Evolutionary conservation across 371 early-diverging fungal species (phyloP).

Genomic region (Mortierella sp.): DNA sequence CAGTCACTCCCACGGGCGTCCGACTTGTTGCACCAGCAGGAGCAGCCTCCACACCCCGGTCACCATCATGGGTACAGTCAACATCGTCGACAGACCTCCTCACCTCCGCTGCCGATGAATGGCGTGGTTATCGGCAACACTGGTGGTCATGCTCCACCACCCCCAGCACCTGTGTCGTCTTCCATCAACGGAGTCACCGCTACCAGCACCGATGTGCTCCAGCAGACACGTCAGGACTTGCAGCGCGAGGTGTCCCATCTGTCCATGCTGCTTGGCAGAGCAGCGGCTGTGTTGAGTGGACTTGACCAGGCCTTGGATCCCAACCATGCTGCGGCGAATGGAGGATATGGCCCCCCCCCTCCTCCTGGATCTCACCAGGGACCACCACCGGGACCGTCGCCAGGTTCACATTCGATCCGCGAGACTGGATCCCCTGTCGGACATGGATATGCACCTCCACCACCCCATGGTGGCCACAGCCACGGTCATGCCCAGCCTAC

Average conservation of each 20-base stretch:
- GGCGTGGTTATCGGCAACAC: slow-evolving; percentile 27
- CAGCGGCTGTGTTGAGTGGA: slow-evolving; percentile 72
- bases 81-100: slow-evolving; percentile 40
- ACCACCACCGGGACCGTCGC: slow-evolving; percentile 31
- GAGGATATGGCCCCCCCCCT: slow-evolving; percentile 1
- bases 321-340: slow-evolving; percentile 17
- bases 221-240: slow-evolving; percentile 73
- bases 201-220: slow-evolving; percentile 62
- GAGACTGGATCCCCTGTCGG: slow-evolving; percentile 40
- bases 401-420: slow-evolving; percentile 32
- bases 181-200: slow-evolving; percentile 7
- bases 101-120: slow-evolving; percentile 43
- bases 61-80: slow-evolving; percentile 35
- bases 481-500: slow-evolving; percentile 20
- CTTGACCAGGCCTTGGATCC: slow-evolving; percentile 66
- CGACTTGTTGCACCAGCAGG: slow-evolving; percentile 32
- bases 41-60: slow-evolving; percentile 24
- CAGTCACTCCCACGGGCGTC: slow-evolving; percentile 24
- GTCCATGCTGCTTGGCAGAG: slow-evolving; percentile 68
- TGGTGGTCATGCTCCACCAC: slow-evolving; percentile 16
- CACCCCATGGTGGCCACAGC: slow-evolving; percentile 16
- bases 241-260: slow-evolving; percentile 73
- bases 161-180: slow-evolving; percentile 15
- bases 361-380: background rate
- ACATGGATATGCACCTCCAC: slow-evolving; percentile 33